Evolutionary conservation across 306 rosid genomes (phyloP).

Genomic region (Cucumis sativus): DNA sequence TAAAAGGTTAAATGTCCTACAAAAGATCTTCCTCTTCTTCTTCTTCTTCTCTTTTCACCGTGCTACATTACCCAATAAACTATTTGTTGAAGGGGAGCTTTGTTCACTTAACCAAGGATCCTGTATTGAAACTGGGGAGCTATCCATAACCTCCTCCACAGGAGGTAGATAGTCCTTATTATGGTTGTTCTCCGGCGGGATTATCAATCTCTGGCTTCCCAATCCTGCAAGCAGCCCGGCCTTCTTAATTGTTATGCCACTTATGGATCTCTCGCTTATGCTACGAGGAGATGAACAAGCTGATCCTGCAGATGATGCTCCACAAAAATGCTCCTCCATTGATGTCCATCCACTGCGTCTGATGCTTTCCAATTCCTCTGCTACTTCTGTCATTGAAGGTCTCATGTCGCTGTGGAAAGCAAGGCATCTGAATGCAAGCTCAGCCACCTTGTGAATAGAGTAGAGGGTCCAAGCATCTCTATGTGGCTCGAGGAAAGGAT

Average conservation of each 20-base stretch:
- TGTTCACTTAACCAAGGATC: constrained; percentile 88
- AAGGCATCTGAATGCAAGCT: constrained; percentile 94
- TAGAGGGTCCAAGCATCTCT: constrained; percentile 97
- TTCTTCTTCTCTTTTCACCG: constrained; percentile 22
- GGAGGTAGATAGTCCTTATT: constrained; percentile 21
- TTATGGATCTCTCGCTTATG: constrained; percentile 43
- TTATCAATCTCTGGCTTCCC: constrained; percentile 45
- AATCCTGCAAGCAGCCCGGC: constrained; percentile 10
- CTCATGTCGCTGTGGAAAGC: constrained; percentile 91
- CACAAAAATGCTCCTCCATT: constrained; percentile 51
- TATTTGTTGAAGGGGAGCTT: constrained; percentile 86
- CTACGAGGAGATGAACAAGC: constrained; percentile 39
- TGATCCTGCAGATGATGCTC: constrained; percentile 50
- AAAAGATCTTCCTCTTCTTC: not conserved
- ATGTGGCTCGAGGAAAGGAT: constrained; percentile 77
- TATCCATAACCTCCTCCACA: constrained; percentile 41
- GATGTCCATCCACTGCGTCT: constrained; percentile 71
- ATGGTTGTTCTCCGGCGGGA: constrained; percentile 14
- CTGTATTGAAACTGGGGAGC: constrained; percentile 82
- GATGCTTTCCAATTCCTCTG: constrained; percentile 72
- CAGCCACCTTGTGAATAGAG: constrained; percentile 78
- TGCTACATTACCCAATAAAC: constrained; percentile 61
- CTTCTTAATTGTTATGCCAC: constrained; percentile 21
- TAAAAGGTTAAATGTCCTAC: constrained; percentile 4
- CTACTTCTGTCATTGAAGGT: constrained; percentile 92